Percentiles rank a stretch among this genome's conserved stretches.
Evolutionary conservation across 495 filamentous ascomycete species (phyloP).

Genomic region (Daldinia decipiens): DNA sequence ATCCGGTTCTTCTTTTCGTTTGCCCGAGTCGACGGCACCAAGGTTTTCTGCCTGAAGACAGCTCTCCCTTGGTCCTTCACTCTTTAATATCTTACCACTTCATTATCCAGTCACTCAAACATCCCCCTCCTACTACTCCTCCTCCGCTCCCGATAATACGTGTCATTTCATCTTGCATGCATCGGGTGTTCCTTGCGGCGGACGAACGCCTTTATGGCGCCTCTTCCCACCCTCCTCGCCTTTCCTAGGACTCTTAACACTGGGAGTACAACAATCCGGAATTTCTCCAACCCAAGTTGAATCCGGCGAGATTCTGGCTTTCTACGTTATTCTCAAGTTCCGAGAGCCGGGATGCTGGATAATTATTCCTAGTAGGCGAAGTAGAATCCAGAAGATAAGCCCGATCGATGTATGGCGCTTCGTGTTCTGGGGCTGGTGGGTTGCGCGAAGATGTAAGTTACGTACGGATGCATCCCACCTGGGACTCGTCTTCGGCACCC

Average conservation of each 20-base stretch:
- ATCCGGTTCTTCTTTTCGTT: constrained; percentile 24
- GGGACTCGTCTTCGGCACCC: constrained; percentile 13
- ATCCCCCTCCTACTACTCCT: neutral
- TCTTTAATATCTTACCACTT: constrained; percentile 23
- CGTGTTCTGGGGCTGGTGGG: constrained; percentile 43
- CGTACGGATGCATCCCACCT: constrained; percentile 25
- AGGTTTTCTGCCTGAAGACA: neutral
- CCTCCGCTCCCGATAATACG: constrained; percentile 24
- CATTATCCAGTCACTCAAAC: constrained; percentile 12
- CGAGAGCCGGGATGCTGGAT: constrained; percentile 29
- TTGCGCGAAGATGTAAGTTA: constrained; percentile 34
- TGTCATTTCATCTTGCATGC: constrained; percentile 41
- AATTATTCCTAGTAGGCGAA: constrained; percentile 25
- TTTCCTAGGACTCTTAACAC: neutral
- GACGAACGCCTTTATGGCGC: constrained; percentile 29
- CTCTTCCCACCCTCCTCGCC: constrained; percentile 5
- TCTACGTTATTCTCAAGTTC: constrained; percentile 5
- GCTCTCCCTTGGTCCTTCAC: neutral
- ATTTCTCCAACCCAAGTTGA: constrained; percentile 23
- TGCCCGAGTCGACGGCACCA: constrained; percentile 15
- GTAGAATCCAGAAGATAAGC: constrained; percentile 3
- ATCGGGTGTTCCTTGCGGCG: constrained; percentile 36
- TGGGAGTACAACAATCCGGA: constrained; percentile 4
- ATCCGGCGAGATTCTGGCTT: constrained; percentile 4
- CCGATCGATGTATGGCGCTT: constrained; percentile 43